Percentiles rank a stretch among this genome's conserved stretches.
Evolutionary conservation across 306 rosid species (phyloP).

Genomic region (Cicer yamashitae): DNA sequence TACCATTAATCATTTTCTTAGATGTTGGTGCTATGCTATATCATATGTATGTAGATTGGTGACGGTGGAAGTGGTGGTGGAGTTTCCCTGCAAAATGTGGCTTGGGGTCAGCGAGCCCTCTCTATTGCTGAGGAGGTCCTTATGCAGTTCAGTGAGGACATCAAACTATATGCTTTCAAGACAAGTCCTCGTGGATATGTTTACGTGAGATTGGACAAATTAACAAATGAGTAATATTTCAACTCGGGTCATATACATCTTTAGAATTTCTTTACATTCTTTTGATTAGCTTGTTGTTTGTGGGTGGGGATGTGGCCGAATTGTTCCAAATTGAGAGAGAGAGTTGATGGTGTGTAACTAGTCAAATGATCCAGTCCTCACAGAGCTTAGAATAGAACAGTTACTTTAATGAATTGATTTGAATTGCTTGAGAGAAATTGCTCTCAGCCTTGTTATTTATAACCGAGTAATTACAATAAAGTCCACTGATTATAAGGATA

Average conservation of each 20-base stretch:
- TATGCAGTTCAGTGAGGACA: slow-evolving; percentile 59
- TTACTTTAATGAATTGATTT: too few relatives aligned
- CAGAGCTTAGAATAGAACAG: background rate
- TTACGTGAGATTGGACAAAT: slow-evolving; percentile 84
- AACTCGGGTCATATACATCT: slow-evolving; percentile 27
- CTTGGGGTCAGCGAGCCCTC: slow-evolving; percentile 78
- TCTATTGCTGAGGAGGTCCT: slow-evolving; percentile 75
- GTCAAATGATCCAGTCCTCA: slow-evolving; percentile 16
- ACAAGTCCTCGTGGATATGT: slow-evolving; percentile 79
- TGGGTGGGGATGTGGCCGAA: background rate
- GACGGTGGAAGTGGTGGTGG: slow-evolving; percentile 96
- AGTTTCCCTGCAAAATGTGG: slow-evolving; percentile 67
- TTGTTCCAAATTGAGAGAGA: background rate
- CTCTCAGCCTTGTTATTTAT: too few relatives aligned
- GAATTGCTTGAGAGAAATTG: too few relatives aligned
- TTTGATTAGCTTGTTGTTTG: slow-evolving; percentile 13
- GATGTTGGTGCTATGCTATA: slow-evolving; percentile 38
- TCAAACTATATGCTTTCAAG: slow-evolving; percentile 80
- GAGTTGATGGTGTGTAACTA: slow-evolving; percentile 4
- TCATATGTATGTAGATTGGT: slow-evolving; percentile 57
- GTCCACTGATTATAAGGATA: too few relatives aligned
- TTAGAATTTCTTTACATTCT: slow-evolving; percentile 7
- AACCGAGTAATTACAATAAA: too few relatives aligned
- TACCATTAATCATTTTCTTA: background rate
- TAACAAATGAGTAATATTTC: slow-evolving; percentile 66